phyloP scores from a whole-genome alignment of 495 filamentous ascomycete genomes.

The Xylaria palmicola region DNA sequence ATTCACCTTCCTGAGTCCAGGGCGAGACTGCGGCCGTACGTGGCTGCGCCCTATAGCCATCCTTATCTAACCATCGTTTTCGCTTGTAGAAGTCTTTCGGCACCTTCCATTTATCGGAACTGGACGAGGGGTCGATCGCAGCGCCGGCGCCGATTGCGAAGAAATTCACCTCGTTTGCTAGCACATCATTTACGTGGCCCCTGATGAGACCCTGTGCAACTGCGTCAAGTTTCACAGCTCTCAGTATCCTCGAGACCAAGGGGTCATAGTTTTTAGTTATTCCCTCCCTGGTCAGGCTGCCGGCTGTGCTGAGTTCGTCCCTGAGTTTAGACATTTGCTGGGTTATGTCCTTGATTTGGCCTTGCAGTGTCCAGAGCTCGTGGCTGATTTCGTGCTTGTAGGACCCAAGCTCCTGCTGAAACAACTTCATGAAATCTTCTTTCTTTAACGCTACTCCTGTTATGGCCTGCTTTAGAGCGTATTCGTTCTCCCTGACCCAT shows the following conservation, averaged over 20 bases:
- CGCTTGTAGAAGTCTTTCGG: conserved; percentile 13
- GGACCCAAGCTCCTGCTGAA: conserved; percentile 12
- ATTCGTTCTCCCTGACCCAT: conserved; percentile 38
- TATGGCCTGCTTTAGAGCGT: conserved; percentile 25
- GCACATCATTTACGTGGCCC: conserved; percentile 23
- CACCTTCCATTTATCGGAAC: conserved; percentile 28
- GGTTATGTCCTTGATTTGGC: conserved; percentile 19
- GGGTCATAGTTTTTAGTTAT: conserved; percentile 32
- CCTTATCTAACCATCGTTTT: conserved; percentile 25
- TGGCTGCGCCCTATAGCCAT: conserved; percentile 23
- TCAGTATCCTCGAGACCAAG: conserved; percentile 32
- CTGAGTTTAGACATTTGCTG: conserved; percentile 9
- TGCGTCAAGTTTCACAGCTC: conserved; percentile 36
- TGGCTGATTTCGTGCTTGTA: conserved; percentile 26
- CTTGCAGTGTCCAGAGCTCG: conserved; percentile 24
- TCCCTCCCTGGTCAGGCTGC: conserved; percentile 15
- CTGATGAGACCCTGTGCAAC: conserved; percentile 28
- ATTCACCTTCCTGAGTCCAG: conserved; percentile 65
- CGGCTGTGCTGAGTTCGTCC: neutral
- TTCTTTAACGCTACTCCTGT: conserved; percentile 25
- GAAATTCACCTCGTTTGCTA: conserved; percentile 42
- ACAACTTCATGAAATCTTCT: conserved; percentile 31
- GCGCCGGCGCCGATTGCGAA: conserved; percentile 40
- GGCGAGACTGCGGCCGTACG: conserved; percentile 47
- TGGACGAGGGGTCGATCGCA: conserved; percentile 25